phyloP scores from a whole-genome alignment of 2,329 filamentous ascomycete species.

The Fusarium verrucosum region DNA sequence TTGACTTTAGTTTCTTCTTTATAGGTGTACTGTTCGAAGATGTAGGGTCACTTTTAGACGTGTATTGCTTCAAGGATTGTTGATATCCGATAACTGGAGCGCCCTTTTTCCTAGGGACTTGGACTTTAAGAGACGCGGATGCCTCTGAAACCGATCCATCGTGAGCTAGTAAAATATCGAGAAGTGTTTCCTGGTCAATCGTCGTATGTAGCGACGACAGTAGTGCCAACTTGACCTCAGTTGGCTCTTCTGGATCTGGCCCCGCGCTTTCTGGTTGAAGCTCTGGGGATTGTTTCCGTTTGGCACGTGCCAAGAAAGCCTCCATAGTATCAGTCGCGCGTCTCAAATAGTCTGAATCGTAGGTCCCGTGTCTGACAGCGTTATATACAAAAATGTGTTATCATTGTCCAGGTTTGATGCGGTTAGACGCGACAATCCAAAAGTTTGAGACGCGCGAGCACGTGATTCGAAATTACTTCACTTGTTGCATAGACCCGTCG shows the following conservation, averaged over 20 bases:
- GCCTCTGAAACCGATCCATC: slow-evolving; percentile 79
- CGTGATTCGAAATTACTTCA: slow-evolving; percentile 37
- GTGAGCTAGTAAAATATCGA: slow-evolving; percentile 81
- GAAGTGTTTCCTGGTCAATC: slow-evolving; percentile 70
- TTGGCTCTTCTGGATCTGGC: slow-evolving; percentile 73
- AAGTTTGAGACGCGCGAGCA: slow-evolving; percentile 39
- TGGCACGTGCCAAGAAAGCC: slow-evolving; percentile 63
- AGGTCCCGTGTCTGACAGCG: neutral
- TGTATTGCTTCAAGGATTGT: slow-evolving; percentile 68
- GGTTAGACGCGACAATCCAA: neutral
- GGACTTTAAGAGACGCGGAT: slow-evolving; percentile 61
- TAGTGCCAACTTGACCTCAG: slow-evolving; percentile 88
- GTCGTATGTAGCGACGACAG: slow-evolving; percentile 79
- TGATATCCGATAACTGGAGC: slow-evolving; percentile 62
- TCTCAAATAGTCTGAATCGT: neutral
- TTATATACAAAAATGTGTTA: neutral
- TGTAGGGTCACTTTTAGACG: slow-evolving; percentile 34
- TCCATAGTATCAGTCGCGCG: slow-evolving; percentile 58
- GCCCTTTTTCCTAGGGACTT: slow-evolving; percentile 47
- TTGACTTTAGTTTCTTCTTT: slow-evolving; percentile 68
- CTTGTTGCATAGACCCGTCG: slow-evolving; percentile 23
- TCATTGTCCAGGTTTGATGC: neutral
- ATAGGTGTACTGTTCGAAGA: slow-evolving; percentile 29
- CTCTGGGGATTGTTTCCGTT: slow-evolving; percentile 56
- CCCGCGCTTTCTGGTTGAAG: slow-evolving; percentile 36